Evolutionary conservation across 2,329 filamentous ascomycete genomes (phyloP), one percentile per base, ranked within the genome.

Genomic region (Alternaria sp.): DNA sequence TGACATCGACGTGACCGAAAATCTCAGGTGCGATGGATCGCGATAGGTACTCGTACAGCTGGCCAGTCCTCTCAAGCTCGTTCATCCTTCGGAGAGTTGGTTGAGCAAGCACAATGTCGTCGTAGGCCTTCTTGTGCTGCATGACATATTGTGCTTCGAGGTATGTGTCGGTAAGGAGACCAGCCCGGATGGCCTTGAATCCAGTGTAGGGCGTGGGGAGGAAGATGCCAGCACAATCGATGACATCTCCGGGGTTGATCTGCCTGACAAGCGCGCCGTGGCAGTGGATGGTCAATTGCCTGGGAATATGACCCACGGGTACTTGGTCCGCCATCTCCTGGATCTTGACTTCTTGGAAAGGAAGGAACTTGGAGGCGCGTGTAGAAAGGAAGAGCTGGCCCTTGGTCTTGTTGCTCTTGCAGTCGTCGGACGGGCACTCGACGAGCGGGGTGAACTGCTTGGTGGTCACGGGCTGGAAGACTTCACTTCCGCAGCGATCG

Each of bases 271-370:
- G 86, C 64, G 89, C 92, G 64, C 96, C 96, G 76, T 96, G 91
- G 80, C 93, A 97, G 73, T 97, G 88, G 21, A 99, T 84, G 0
- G 95, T 98, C 66, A 99, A 83, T 61, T 93, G 93, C 62, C 96
- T 89, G 30, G 96, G 96, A 73, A 99, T 99, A 78, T 99, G 96
- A 54, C 96, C 96, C 67, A 99, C 96, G 8, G 96, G 96, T 0
- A 99, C 96, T 80, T 99, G 96, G 79, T 99, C 96, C n/a, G 96
- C 93, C 89, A 98, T 93, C 79, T 99, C 96, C 81, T 99, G 96
- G 60, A 99, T 93, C 83, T 98, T 98, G 81, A 98, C 89, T 81
- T 99, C 96, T 81, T 99, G 96, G 84, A 99, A 99, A 4, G 96
- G 93, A 74, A 97, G 83, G 77, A 98, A 99, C 76, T 98, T 99